Evolutionary conservation across 2,329 filamentous ascomycete genomes (phyloP).

Genomic region (Plenodomus lindquistii): DNA sequence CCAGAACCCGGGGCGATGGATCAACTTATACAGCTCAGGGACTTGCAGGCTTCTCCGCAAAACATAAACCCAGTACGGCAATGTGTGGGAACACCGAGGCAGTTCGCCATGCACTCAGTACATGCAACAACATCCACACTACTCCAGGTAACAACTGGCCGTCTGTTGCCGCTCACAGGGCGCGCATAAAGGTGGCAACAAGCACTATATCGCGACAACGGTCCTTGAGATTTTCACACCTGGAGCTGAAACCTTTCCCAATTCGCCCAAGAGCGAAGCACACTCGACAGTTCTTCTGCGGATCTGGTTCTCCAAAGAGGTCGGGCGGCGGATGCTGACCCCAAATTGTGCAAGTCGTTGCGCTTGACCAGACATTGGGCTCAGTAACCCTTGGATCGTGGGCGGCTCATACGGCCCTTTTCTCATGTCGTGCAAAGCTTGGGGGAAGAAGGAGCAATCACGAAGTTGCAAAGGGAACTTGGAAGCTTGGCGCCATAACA

Average conservation of each 20-base stretch:
- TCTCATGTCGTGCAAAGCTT: constrained; percentile 7
- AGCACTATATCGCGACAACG: neutral
- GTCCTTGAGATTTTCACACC: neutral
- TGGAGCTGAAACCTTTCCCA: neutral
- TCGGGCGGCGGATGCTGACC: constrained; percentile 19
- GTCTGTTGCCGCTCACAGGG: neutral
- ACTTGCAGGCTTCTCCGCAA: constrained; percentile 30
- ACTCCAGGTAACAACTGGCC: neutral
- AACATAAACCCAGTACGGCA: neutral
- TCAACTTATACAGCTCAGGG: constrained; percentile 23
- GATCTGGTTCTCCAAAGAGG: constrained; percentile 18
- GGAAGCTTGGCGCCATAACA: neutral
- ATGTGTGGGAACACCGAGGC: constrained; percentile 21
- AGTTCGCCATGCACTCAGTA: constrained; percentile 10
- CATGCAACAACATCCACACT: constrained; percentile 20
- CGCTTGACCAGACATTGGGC: neutral
- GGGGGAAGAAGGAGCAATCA: constrained; percentile 4
- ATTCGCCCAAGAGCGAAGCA: neutral
- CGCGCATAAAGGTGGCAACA: neutral
- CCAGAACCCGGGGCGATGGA: constrained; percentile 18
- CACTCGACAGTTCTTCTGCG: constrained; percentile 2
- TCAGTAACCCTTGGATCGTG: neutral
- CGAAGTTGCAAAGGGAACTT: neutral
- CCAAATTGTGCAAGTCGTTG: neutral
- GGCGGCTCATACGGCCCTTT: constrained; percentile 2